Conservation (phyloP, 2,329 filamentous ascomycete species). For the Colletotrichum tropicale region DNA sequence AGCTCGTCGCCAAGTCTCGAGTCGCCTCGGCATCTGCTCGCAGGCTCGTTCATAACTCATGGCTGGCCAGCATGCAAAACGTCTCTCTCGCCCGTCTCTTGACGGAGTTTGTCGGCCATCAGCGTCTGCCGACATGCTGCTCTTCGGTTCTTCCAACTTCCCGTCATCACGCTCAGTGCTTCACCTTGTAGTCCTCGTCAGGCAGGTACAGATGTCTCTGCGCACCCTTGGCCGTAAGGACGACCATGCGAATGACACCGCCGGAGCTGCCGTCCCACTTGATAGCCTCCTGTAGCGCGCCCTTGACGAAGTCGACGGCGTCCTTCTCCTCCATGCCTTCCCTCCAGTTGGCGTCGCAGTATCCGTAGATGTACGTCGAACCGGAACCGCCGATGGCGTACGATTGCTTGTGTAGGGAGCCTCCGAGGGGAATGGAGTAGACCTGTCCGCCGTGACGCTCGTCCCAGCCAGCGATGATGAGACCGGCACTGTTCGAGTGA, state of each 20-base stretch:
- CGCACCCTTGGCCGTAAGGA: constrained; percentile 87
- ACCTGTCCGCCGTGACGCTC: constrained; percentile 94
- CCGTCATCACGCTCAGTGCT: constrained; percentile 49
- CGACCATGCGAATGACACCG: constrained; percentile 97
- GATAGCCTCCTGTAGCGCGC: constrained; percentile 89
- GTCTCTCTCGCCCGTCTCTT: not conserved
- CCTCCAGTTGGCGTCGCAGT: constrained; percentile 95
- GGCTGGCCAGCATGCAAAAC: not conserved
- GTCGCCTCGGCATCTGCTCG: constrained; percentile 3
- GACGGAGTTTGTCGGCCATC: not conserved
- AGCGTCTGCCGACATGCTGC: not conserved
- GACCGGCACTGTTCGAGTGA: constrained; percentile 68
- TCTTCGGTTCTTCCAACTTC: not conserved
- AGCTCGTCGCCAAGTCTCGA: constrained; percentile 7
- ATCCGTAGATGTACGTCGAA: constrained; percentile 99
- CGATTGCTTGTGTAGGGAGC: constrained; percentile 95
- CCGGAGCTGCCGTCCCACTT: constrained; percentile 99
- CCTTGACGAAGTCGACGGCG: constrained; percentile 92
- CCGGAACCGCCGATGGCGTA: constrained; percentile 97
- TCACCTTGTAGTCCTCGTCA: constrained; percentile 82
- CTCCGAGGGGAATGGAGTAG: constrained; percentile 95
- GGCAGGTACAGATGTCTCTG: constrained; percentile 95
- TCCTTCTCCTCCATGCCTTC: constrained; percentile 94
- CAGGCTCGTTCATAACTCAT: constrained; percentile 12
- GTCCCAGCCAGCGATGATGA: constrained; percentile 99